These are phyloP conservation scores for Arachis hypogaea DNA, from an alignment of 306 rosid genomes.

Conservation along the genomic window DNA sequence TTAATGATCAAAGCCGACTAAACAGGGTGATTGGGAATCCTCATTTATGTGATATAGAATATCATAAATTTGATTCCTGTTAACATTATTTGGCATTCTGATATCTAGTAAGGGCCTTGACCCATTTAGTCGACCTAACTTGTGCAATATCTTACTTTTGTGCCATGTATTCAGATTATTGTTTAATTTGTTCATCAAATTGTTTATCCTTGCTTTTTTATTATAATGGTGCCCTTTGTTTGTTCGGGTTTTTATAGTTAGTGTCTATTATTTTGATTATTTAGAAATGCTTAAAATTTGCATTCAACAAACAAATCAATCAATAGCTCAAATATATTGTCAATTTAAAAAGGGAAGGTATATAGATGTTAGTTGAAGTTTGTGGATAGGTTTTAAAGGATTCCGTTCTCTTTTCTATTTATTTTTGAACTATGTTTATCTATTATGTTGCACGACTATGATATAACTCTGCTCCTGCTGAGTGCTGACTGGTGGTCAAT, in stretches of 20 bases:
- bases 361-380: background rate
- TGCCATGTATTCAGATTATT: background rate
- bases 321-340: background rate
- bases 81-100: background rate
- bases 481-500: background rate
- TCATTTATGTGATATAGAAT: background rate
- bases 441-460: conserved; percentile 17
- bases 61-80: background rate
- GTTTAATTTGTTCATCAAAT: background rate
- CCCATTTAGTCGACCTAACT: background rate
- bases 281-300: background rate
- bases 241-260: background rate
- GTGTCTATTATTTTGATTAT: background rate
- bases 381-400: background rate
- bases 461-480: conserved; percentile 15
- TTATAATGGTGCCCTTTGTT: background rate
- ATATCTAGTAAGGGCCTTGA: background rate
- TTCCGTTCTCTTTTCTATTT: background rate
- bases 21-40: background rate
- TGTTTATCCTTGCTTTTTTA: too few species aligned
- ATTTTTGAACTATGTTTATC: conserved; percentile 5
- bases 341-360: background rate
- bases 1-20: background rate
- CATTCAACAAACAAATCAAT: background rate
- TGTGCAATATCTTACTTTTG: background rate